Evolutionary conservation across 352 stramenopile genomes (phyloP), one percentile per base, ranked within the genome.

Genomic region (Phytopythium ostracodes): DNA sequence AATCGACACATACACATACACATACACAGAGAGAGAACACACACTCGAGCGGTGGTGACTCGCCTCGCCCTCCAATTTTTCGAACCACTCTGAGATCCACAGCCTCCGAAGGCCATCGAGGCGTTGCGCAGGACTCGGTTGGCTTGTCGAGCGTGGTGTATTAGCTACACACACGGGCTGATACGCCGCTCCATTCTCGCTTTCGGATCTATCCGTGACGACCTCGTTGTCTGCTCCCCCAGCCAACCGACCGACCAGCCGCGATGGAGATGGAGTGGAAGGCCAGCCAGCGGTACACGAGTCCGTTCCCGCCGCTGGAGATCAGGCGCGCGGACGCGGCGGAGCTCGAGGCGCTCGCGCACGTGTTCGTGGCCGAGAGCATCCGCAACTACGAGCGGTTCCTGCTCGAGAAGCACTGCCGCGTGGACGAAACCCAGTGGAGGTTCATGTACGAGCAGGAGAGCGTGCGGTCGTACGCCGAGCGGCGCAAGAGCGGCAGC

Each of bases 371-470:
- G 54, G 63, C 54, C 3, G 61, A 70, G 35, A 61, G 63, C 44
- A 60, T 78, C 27, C 56, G 62, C 43, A 65, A 68, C 40, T 81
- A 75, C 56, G 70, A 76, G 65, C 61, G 46, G 22, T 67, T 75
- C 43, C 44, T 76, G 35, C 38, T 66, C 0, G 54, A 65, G 11
- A 58, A 76, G 2, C 55, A 64, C 56, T 40, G 56, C 2, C 38
- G 56, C 25, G 54, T 81, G 17, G 70, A 74, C 36, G 56, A 65
- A 25, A 63, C 51, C 27, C 60, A 51, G n/a, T 81, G 72, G 72
- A 77, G 78, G 61, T 74, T 74, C 68, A 68, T 76, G 59, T 66
- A 65, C 42, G 42, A 76, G 46, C 73, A 72, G 33, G 70, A 76
- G 51, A 61, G 74, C 35, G 67, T 81, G 24, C 63, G 62, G 44